These are phyloP conservation scores for Microsporum ferrugineum DNA, from an alignment of 2,329 filamentous ascomycete species.

Conservation along the genomic window DNA sequence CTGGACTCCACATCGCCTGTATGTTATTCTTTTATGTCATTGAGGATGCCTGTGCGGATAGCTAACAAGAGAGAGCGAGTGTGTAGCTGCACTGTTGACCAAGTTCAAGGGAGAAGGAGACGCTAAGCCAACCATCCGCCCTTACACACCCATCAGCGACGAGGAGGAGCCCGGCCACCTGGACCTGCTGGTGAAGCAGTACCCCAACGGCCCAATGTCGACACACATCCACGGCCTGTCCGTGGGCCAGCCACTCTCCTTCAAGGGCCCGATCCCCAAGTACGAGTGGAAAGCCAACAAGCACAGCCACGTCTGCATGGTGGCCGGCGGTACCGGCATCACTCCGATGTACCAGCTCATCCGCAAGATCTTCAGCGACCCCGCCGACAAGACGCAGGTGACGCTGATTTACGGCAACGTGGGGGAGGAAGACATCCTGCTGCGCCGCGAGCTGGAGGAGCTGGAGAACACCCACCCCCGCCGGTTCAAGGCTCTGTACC, in stretches of 20 bases:
- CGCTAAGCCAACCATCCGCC: conserved; percentile 76
- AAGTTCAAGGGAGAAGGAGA: conserved; percentile 78
- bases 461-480: conserved; percentile 93
- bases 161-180: conserved; percentile 71
- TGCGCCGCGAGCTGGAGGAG: conserved; percentile 72
- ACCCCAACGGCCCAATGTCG: conserved; percentile 85
- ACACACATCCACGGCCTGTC: conserved; percentile 73
- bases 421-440: conserved; percentile 75
- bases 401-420: conserved; percentile 91
- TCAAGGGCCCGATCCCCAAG: conserved; percentile 94
- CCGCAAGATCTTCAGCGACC: conserved; percentile 89
- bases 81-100: conserved; percentile 62
- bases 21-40: conserved; percentile 17
- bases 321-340: conserved; percentile 94
- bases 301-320: conserved; percentile 59
- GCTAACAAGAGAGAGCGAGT: conserved; percentile 4
- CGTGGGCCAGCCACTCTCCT: conserved; percentile 68
- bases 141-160: conserved; percentile 86
- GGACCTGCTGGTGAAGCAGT: conserved; percentile 85
- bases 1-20: conserved; percentile 71
- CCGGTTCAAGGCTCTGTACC: conserved; percentile 90
- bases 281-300: conserved; percentile 86
- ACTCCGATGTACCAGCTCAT: conserved; percentile 96
- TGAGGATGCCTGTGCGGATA: not conserved
- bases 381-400: conserved; percentile 92